Conservation (phyloP, 1,139 yeast genomes). For the Taphrina confusa region DNA sequence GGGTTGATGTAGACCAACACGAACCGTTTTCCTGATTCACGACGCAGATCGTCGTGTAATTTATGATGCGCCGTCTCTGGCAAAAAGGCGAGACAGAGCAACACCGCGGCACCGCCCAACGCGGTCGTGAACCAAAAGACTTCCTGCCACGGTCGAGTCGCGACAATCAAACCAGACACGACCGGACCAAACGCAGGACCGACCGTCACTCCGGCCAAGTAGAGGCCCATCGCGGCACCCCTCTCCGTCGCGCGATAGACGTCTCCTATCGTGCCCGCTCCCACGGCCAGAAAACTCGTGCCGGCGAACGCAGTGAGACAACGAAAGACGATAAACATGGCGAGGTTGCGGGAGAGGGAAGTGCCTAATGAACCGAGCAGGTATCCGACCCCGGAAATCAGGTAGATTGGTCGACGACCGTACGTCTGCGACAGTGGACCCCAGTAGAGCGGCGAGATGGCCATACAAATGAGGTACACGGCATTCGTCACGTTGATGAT, state of each 20-base stretch:
- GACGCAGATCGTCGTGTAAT: constrained; percentile 7
- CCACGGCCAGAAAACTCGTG: constrained; percentile 83
- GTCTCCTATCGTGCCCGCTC: constrained; percentile 71
- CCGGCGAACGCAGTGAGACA: constrained; percentile 76
- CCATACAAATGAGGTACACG: constrained; percentile 55
- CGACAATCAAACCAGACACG: constrained; percentile 52
- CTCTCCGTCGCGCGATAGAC: constrained; percentile 52
- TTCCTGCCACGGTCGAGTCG: constrained; percentile 57
- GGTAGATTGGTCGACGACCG: constrained; percentile 53
- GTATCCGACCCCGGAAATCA: constrained; percentile 49
- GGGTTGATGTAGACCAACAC: constrained; percentile 53
- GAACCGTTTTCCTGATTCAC: constrained; percentile 45
- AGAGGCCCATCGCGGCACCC: constrained; percentile 55
- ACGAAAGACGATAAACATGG: constrained; percentile 65
- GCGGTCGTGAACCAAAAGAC: constrained; percentile 55
- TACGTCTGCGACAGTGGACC: constrained; percentile 56
- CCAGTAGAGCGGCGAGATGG: constrained; percentile 54
- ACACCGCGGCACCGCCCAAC: constrained; percentile 46
- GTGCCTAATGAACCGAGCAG: constrained; percentile 54
- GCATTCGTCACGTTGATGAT: constrained; percentile 56
- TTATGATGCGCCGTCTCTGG: constrained; percentile 50
- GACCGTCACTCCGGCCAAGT: constrained; percentile 46
- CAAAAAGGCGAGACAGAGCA: constrained; percentile 45
- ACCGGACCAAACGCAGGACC: constrained; percentile 57
- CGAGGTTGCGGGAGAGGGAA: constrained; percentile 63